Conservation (phyloP, 495 filamentous ascomycete genomes). For the Neurospora sp. region DNA sequence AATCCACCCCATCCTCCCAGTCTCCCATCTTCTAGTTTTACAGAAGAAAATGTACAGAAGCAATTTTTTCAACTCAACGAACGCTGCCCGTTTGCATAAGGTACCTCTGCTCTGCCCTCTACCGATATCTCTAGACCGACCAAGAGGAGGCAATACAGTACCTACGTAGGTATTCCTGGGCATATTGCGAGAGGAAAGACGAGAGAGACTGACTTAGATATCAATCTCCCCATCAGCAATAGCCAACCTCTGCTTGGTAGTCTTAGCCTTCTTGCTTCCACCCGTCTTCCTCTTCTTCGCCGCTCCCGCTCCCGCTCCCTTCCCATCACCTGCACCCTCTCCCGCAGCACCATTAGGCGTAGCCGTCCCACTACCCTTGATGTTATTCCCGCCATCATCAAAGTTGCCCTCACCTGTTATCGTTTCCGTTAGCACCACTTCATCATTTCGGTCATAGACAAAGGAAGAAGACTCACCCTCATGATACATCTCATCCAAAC, state of each 20-base stretch:
- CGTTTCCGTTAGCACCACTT: conserved; percentile 6
- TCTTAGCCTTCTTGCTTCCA: conserved; percentile 83
- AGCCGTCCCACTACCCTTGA: conserved; percentile 71
- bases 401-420: conserved; percentile 81
- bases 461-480: conserved; percentile 57
- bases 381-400: conserved; percentile 47
- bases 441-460: background rate
- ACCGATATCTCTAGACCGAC: background rate
- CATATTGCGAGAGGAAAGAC: no score
- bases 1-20: no score
- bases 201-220: background rate
- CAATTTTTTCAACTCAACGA: no score
- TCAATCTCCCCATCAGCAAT: conserved; percentile 70
- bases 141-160: no score
- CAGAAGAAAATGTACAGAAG: no score
- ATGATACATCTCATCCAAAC: conserved; percentile 95
- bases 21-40: no score
- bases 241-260: conserved; percentile 75
- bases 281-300: conserved; percentile 39
- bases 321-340: conserved; percentile 33
- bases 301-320: conserved; percentile 40
- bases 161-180: no score
- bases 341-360: conserved; percentile 61
- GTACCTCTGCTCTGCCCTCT: no score
- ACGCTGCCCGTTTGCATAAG: no score